phyloP scores from a whole-genome alignment of 108 stramenopile genomes.

The Nitzschia sp. region DNA sequence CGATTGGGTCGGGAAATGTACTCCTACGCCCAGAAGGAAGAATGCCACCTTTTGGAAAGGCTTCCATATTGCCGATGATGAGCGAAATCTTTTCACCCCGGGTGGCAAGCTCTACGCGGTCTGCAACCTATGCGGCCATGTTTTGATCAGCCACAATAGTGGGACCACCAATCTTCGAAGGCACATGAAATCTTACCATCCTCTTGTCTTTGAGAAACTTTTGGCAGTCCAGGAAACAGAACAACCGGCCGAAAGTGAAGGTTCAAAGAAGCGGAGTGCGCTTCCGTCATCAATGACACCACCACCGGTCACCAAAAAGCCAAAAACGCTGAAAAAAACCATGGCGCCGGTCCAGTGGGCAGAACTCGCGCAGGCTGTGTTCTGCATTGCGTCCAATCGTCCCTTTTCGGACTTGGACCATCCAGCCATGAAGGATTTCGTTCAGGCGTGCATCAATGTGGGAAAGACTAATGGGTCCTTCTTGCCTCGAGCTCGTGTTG shows the following conservation, averaged over 20 bases:
- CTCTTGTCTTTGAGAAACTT: constrained; percentile 6
- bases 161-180: constrained; percentile 12
- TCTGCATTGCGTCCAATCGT: constrained; percentile 6
- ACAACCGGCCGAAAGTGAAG: neutral
- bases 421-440: neutral
- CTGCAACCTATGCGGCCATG: constrained; percentile 13
- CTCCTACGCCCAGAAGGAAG: neutral
- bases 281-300: too few species aligned
- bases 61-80: constrained; percentile 4
- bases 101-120: constrained; percentile 1
- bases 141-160: constrained; percentile 19
- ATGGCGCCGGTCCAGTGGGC: neutral
- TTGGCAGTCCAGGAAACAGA: neutral
- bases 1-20: constrained; percentile 9
- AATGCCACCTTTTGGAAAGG: constrained; percentile 11
- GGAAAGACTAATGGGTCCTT: neutral
- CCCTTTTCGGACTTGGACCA: constrained; percentile 4
- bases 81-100: neutral
- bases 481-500: neutral
- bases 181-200: neutral
- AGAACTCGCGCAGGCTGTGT: constrained; percentile 5
- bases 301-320: neutral
- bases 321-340: neutral
- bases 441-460: neutral
- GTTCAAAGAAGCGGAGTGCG: neutral